Conservation (phyloP, 2,329 filamentous ascomycete species). For the Helminthosporium solani region DNA sequence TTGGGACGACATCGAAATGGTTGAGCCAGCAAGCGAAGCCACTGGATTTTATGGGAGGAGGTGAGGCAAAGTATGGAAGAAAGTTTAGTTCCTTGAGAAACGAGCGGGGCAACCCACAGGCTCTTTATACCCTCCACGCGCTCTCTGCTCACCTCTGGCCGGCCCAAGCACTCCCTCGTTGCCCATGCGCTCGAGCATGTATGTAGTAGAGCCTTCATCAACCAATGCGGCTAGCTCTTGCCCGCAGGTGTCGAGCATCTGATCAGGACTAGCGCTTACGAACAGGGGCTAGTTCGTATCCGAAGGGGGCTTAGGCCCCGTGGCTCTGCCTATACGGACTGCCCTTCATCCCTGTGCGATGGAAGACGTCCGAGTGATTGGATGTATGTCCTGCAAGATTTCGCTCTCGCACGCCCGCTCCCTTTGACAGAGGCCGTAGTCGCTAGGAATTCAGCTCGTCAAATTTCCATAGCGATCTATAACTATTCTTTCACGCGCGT, state of each 20-base stretch:
- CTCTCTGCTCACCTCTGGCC: background rate
- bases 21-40: background rate
- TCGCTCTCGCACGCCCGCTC: too few species aligned
- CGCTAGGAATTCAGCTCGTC: too few species aligned
- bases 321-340: too few species aligned
- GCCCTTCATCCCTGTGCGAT: too few species aligned
- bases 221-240: slow-evolving; percentile 1
- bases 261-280: slow-evolving; percentile 7
- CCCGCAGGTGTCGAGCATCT: background rate
- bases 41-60: background rate
- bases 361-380: too few species aligned
- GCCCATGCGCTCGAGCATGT: background rate
- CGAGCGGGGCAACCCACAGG: background rate
- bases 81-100: background rate
- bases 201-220: background rate
- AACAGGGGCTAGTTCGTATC: background rate
- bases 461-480: too few species aligned
- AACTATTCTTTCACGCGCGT: too few species aligned
- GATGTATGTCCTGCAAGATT: too few species aligned
- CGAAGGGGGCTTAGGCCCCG: slow-evolving; percentile 4
- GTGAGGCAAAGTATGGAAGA: background rate
- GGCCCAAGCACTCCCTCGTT: background rate
- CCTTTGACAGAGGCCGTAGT: too few species aligned
- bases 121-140: background rate
- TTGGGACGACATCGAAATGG: background rate